Evolutionary conservation across 106 monocot genomes (phyloP), one percentile per base, ranked within the genome.

Genomic region (Dendrobium chrysotoxum): DNA sequence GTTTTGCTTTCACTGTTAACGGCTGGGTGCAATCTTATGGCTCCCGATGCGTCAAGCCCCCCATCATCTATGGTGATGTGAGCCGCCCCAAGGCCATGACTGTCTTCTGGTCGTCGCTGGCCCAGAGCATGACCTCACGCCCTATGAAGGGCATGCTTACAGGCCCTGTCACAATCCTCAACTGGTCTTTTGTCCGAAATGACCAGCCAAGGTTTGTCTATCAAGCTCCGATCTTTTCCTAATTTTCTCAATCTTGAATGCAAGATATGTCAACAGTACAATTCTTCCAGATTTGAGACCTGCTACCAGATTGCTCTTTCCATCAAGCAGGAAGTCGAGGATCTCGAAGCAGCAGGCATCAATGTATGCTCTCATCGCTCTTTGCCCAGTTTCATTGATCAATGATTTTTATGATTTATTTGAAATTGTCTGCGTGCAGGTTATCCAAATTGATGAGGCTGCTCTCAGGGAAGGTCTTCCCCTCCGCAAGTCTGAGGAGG

Each of bases 101-200:
- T n/a, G 83, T 83, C 15, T 83, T 83, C 78, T 83, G 83, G 83
- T 83, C 83, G 28, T 78, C 83, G 0, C 44, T 83, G 31, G 83
- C 83, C 72, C 83, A 83, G 72, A 83, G 83, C 78, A 78, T 83
- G 83, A 83, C 83, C 70, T 50, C 77, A 2, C 83, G 83, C 40
- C 83, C 83, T 2, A 83, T 83, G 83, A 83, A 83, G 72, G 83
- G 83, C 78, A 83, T 83, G 83, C 72, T 83, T 15, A 83, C 83
- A 6, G 83, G 83, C 30, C 83, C 83, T 5, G 83, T 83, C 55
- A 83, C 83, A 7, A 83, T 83, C 68, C 83, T 83, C 39, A 83
- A 83, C 72, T 83, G 83, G 83, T 83, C 83, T 26, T 83, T 83
- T 40, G 83, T 83, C 44, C 67, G 83, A 72, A 83, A 83, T 57